A percentile compares a stretch with the other conserved stretches of the same genome.
Evolutionary conservation across 106 monocot genomes (phyloP).

Genomic region (Dendrobium officinale): DNA sequence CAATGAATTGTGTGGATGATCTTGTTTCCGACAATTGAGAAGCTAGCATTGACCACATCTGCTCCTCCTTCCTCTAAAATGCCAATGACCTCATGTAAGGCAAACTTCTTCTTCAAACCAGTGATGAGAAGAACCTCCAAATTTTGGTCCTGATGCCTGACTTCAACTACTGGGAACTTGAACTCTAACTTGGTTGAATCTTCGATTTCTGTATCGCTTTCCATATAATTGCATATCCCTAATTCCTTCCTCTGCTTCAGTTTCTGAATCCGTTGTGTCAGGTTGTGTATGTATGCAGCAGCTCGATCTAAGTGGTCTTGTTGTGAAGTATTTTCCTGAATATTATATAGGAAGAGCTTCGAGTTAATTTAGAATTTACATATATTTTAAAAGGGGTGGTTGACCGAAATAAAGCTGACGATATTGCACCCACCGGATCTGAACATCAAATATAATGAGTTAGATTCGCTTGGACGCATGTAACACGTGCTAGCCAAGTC

Average conservation of each 20-base stretch:
- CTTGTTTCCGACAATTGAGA: constrained; percentile 46
- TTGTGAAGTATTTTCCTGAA: constrained; percentile 21
- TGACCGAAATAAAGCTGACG: too few species aligned
- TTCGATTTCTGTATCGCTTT: not conserved
- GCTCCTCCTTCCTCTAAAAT: constrained; percentile 81
- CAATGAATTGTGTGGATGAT: constrained; percentile 67
- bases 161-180: constrained; percentile 52
- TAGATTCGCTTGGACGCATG: not conserved
- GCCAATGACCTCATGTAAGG: constrained; percentile 42
- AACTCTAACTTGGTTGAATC: not conserved
- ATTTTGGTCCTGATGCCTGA: constrained; percentile 37
- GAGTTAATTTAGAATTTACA: not conserved
- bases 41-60: constrained; percentile 58
- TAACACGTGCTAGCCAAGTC: not conserved
- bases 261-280: constrained; percentile 25
- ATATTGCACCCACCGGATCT: too few species aligned
- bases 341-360: not conserved
- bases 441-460: not conserved
- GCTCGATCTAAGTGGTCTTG: constrained; percentile 33
- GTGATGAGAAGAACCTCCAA: constrained; percentile 61
- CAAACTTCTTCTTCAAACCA: constrained; percentile 16
- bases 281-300: constrained; percentile 27
- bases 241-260: constrained; percentile 26
- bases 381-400: not conserved
- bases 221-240: not conserved